A percentile compares a stretch with the other conserved stretches of the same genome.
Evolutionary conservation across 1,284 basidiomycete species (phyloP).

Genomic region (Leucoagaricus sp.): DNA sequence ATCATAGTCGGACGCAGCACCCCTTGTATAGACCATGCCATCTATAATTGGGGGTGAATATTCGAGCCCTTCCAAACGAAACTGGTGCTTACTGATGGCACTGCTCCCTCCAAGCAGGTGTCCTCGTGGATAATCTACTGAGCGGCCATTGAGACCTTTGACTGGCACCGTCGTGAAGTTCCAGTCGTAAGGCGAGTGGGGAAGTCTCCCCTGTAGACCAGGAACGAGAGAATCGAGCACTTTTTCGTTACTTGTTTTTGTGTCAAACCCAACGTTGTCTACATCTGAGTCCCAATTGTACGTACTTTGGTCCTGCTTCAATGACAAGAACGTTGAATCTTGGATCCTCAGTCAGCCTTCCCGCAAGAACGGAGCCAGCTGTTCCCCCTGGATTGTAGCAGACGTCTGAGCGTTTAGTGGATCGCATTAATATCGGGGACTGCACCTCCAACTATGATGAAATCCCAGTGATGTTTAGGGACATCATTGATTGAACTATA

Average conservation of each 20-base stretch:
- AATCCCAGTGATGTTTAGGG: constrained; percentile 11
- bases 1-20: constrained; percentile 25
- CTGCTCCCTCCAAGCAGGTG: constrained; percentile 17
- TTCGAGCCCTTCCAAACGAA: neutral
- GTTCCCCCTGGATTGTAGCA: constrained; percentile 20
- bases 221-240: constrained; percentile 19
- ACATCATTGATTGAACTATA: constrained; percentile 4
- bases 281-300: neutral
- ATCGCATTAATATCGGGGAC: neutral
- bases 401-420: neutral
- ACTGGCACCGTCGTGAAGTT: constrained; percentile 23
- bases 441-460: constrained; percentile 16
- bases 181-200: constrained; percentile 18
- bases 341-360: constrained; percentile 24
- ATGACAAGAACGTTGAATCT: constrained; percentile 22
- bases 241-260: constrained; percentile 19
- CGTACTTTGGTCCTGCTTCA: constrained; percentile 28
- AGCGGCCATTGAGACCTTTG: constrained; percentile 5
- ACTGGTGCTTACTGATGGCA: constrained; percentile 15
- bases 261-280: neutral
- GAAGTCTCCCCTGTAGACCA: neutral
- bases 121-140: constrained; percentile 5
- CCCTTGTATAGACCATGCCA: constrained; percentile 19
- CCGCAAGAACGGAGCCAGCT: constrained; percentile 26
- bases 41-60: constrained; percentile 5